Conservation (phyloP, 2,329 filamentous ascomycete genomes). For the Colletotrichum sp. region DNA sequence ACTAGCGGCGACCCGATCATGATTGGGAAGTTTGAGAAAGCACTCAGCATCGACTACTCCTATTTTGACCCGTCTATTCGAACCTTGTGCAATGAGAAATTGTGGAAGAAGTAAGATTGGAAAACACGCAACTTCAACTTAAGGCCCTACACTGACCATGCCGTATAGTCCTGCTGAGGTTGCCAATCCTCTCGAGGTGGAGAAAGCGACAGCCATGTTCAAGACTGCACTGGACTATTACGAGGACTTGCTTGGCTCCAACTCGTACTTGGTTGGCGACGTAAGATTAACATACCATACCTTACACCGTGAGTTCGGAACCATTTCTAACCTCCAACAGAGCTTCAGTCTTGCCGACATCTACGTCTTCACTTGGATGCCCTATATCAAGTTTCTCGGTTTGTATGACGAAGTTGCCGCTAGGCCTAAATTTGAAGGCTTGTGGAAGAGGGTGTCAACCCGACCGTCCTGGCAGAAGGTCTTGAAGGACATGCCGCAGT, state of each 20-base stretch:
- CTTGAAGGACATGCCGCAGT: not conserved
- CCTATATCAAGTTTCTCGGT: not conserved
- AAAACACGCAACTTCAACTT: too few species aligned
- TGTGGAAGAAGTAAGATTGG: not conserved
- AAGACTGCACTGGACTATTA: not conserved
- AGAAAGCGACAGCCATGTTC: not conserved
- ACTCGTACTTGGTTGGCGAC: not conserved
- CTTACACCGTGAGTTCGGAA: fast-evolving
- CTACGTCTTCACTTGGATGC: not conserved
- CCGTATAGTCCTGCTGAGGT: not conserved
- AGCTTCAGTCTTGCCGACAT: not conserved
- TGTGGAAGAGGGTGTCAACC: not conserved
- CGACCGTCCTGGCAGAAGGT: not conserved
- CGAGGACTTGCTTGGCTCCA: not conserved
- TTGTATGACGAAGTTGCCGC: not conserved
- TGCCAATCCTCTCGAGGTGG: not conserved
- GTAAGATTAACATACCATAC: not conserved
- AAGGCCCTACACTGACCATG: not conserved
- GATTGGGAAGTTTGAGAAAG: not conserved
- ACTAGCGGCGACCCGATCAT: not conserved
- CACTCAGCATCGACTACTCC: not conserved
- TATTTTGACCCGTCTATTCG: not conserved
- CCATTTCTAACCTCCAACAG: not conserved
- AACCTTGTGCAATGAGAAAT: not conserved
- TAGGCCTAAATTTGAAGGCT: not conserved